Percentiles rank a stretch among this genome's conserved stretches.
Conservation (phyloP, 2,329 filamentous ascomycete genomes). For the Leptographium procerum region DNA sequence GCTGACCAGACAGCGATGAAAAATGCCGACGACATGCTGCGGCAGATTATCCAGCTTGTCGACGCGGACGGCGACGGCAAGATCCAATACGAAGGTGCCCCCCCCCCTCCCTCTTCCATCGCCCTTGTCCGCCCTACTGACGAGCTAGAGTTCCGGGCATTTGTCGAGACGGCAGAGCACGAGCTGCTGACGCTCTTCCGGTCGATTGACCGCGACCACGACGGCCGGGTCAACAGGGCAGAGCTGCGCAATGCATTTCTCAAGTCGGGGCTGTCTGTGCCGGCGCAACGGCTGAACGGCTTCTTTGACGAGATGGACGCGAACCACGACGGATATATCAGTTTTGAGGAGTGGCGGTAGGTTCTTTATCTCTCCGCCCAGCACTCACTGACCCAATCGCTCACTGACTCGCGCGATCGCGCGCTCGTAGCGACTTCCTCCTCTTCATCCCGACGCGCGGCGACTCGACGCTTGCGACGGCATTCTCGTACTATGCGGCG, state of each 20-base stretch:
- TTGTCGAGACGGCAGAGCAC: slow-evolving; percentile 77
- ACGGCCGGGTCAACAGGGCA: slow-evolving; percentile 76
- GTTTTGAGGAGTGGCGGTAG: slow-evolving; percentile 94
- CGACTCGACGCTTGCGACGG: slow-evolving; percentile 62
- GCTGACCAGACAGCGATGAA: slow-evolving; percentile 50
- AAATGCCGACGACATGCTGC: slow-evolving; percentile 79
- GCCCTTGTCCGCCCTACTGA: too few species aligned
- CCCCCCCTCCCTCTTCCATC: too few species aligned
- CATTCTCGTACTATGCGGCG: slow-evolving; percentile 84
- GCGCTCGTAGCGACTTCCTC: slow-evolving; percentile 65
- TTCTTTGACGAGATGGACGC: slow-evolving; percentile 88
- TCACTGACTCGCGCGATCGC: too few species aligned
- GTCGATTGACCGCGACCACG: slow-evolving; percentile 73
- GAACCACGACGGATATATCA: slow-evolving; percentile 80
- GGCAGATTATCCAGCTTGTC: slow-evolving; percentile 68
- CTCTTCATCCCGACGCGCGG: slow-evolving; percentile 67
- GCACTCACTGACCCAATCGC: not conserved
- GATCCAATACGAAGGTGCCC: slow-evolving; percentile 75
- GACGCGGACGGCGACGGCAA: slow-evolving; percentile 77
- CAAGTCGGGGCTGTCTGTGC: slow-evolving; percentile 66
- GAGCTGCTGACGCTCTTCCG: slow-evolving; percentile 75
- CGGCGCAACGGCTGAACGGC: slow-evolving; percentile 61
- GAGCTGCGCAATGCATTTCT: slow-evolving; percentile 74
- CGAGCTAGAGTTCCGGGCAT: slow-evolving; percentile 68
- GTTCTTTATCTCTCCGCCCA: slow-evolving; percentile 17